A percentile compares a stretch with the other conserved stretches of the same genome.
Conservation (phyloP, 202 grass and related monocot genomes). For the Panicum virgatum region DNA sequence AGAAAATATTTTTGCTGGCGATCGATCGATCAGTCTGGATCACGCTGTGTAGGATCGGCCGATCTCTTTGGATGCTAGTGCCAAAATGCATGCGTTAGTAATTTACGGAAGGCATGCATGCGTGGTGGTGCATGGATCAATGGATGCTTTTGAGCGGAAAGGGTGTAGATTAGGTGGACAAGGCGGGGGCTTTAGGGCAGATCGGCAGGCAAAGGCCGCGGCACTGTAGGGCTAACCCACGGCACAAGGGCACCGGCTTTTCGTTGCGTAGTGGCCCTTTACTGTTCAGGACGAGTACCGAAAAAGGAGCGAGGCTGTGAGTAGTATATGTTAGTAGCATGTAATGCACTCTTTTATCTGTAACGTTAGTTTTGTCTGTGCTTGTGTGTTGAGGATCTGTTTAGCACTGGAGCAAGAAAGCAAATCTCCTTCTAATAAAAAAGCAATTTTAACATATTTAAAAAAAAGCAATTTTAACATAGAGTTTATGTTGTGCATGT, state of each 20-base stretch:
- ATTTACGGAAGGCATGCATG: background rate
- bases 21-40: background rate
- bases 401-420: background rate
- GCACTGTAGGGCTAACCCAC: constrained; percentile 51
- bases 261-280: constrained; percentile 33
- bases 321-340: background rate
- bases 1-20: background rate
- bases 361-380: background rate
- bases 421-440: too few species aligned
- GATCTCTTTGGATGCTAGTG: constrained; percentile 43
- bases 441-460: too few species aligned
- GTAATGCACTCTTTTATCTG: background rate
- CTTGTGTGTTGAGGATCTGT: background rate
- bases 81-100: background rate
- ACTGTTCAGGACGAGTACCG: background rate
- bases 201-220: constrained; percentile 16
- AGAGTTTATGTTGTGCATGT: too few species aligned
- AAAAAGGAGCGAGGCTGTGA: background rate
- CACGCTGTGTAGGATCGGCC: background rate
- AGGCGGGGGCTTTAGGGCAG: constrained; percentile 27
- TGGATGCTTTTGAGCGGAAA: constrained; percentile 1
- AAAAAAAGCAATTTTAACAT: too few species aligned
- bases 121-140: too few species aligned
- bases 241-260: constrained; percentile 29
- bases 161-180: constrained; percentile 21